Percentiles rank a stretch among this genome's conserved stretches.
phyloP scores from a whole-genome alignment of 1,284 basidiomycete genomes.

The Bjerkandera adusta region DNA sequence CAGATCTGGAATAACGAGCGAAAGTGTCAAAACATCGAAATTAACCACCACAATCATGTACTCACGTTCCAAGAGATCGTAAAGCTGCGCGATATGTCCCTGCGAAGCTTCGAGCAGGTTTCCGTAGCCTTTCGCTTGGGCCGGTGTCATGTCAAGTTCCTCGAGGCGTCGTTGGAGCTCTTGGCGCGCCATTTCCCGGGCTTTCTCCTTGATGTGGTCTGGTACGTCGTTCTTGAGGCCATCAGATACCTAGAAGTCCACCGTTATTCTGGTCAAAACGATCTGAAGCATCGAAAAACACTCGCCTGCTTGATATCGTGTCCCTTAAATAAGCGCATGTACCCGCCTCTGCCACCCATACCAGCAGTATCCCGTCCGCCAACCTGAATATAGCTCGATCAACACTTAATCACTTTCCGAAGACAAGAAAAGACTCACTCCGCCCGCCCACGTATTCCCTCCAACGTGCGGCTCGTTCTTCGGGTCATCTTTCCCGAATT shows the following conservation, averaged over 20 bases:
- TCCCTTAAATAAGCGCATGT: conserved; percentile 63
- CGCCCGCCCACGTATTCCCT: conserved; percentile 62
- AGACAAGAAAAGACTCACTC: conserved; percentile 39
- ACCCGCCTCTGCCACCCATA: conserved; percentile 60
- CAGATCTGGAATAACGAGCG: conserved; percentile 40
- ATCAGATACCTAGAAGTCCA: conserved; percentile 38
- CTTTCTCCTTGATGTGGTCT: conserved; percentile 57
- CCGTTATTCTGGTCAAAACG: no score
- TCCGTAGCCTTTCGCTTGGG: conserved; percentile 57
- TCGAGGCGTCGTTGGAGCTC: conserved; percentile 58
- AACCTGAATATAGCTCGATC: conserved; percentile 36
- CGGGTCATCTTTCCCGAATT: conserved; percentile 58
- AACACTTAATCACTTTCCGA: not conserved
- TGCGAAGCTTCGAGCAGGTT: conserved; percentile 50
- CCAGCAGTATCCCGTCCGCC: conserved; percentile 69
- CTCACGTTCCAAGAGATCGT: conserved; percentile 60
- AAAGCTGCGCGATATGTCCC: conserved; percentile 54
- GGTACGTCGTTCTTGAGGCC: conserved; percentile 56
- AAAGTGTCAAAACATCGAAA: not conserved
- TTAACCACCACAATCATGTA: not conserved
- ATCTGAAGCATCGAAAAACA: no score
- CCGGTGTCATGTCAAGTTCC: conserved; percentile 56
- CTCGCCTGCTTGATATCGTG: conserved; percentile 60
- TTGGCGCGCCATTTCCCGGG: conserved; percentile 61
- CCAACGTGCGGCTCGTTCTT: conserved; percentile 53